phyloP scores from a whole-genome alignment of 768 basidiomycete genomes.

The Gelatoporia subvermispora region DNA sequence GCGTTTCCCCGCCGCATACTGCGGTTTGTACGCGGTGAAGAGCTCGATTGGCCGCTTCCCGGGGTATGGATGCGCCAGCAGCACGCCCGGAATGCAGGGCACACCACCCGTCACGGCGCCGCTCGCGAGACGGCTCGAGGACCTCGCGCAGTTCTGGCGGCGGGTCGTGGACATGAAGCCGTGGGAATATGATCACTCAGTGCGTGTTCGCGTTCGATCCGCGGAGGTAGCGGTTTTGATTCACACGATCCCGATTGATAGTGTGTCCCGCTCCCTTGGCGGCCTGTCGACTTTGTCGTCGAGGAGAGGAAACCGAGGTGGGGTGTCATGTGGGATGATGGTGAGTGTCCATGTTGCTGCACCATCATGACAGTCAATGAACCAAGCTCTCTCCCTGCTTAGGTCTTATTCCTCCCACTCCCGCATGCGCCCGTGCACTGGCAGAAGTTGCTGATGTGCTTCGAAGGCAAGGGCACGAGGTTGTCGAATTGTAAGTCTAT shows the following conservation, averaged over 20 bases:
- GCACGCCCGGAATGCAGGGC: constrained; percentile 38
- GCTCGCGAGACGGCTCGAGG: constrained; percentile 40
- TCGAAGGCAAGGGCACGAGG: constrained; percentile 32
- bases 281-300: constrained; percentile 24
- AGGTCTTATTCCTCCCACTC: constrained; percentile 32
- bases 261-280: constrained; percentile 42
- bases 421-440: constrained; percentile 38
- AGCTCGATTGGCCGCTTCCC: constrained; percentile 36
- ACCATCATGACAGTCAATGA: neutral
- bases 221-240: neutral
- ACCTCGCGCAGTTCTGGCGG: constrained; percentile 41
- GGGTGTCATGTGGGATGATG: constrained; percentile 42
- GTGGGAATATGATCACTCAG: constrained; percentile 40
- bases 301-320: constrained; percentile 30
- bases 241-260: constrained; percentile 11
- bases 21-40: constrained; percentile 40
- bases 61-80: constrained; percentile 27
- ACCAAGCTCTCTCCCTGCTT: neutral
- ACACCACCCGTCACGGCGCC: constrained; percentile 35
- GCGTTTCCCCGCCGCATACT: constrained; percentile 33
- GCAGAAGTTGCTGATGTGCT: constrained; percentile 30
- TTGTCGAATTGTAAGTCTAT: constrained; percentile 31
- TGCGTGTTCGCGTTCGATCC: constrained; percentile 13
- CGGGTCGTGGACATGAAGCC: constrained; percentile 37
- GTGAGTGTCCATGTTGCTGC: constrained; percentile 7